Base-by-base conservation (phyloP, 179 eudicot species). In the Sideroxylon spinosum region DNA sequence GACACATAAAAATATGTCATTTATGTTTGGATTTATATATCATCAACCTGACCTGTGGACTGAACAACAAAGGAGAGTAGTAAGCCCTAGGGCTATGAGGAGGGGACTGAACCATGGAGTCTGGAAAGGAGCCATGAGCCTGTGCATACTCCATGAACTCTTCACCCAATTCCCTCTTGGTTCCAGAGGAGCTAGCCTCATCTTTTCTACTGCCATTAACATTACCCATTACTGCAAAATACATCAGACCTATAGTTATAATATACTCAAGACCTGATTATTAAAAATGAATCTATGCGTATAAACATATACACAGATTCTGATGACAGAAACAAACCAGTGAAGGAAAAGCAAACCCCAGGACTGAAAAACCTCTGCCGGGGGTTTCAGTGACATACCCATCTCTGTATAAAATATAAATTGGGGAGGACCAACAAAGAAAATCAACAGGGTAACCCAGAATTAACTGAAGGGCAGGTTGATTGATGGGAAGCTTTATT, bases 171-270 rank as follows among this genome's bases (percentile, higher is more conserved):
- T 81, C 79, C 14, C 68, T 32, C 14, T 25, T 73, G 55, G 67
- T 57, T 76, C 65, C 65, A 71, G 80, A 81, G 49, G 82, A 74
- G 20, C 82, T 76, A 37, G 67, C 68, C 72, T 79, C 82, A 68
- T 83, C 78, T 32, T 48, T 59, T 66, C 44, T 4, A 37, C 78
- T 81, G 32, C 76, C 80, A 84, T 68, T 78, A 71, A 78, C 78
- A 81, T 84, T 81, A n/a, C 86, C 86, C 86, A 81, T 84, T 75
- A 75, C 84, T 84, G 78, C 68, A 68, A 80, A 81, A 74, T 64
- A 7, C 4, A 52, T 8, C 10, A 62, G 77, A 77, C 71, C 29
- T 52, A n/a, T n/a, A 59, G 44, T 52, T 67, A 48, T 17, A 67
- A 17, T 16, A 53, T 26, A 37, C 29, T 26, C 17, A 55, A 28